Conservation (phyloP, 2,329 filamentous ascomycete species). For the Stachybotrys elegans region DNA sequence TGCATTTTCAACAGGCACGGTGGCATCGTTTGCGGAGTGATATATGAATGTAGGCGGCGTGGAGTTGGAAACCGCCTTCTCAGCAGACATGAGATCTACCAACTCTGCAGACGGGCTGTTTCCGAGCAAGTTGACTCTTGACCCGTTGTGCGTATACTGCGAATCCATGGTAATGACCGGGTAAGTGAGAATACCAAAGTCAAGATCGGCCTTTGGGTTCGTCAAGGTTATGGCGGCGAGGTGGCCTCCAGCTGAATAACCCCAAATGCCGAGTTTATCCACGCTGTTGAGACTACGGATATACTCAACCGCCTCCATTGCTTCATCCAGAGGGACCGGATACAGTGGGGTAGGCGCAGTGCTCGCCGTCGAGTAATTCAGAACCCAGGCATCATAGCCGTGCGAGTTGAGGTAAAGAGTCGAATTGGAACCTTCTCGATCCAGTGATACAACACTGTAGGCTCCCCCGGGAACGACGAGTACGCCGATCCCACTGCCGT, state of each 20-base stretch:
- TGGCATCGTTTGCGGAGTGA: conserved; percentile 21
- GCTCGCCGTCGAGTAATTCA: conserved; percentile 11
- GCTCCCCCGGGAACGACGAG: conserved; percentile 14
- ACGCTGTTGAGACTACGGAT: conserved; percentile 11
- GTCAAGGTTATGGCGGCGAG: conserved; percentile 15
- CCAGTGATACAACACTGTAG: conserved; percentile 10
- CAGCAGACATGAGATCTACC: conserved; percentile 14
- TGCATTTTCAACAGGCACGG: conserved; percentile 20
- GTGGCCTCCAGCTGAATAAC: conserved; percentile 17
- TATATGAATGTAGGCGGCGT: conserved; percentile 30
- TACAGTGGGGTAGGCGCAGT: conserved; percentile 12
- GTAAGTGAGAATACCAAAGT: conserved; percentile 17
- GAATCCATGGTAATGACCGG: conserved; percentile 16
- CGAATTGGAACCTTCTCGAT: conserved; percentile 10
- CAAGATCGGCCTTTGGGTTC: conserved; percentile 11
- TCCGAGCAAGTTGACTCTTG: conserved; percentile 14
- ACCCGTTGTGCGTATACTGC: conserved; percentile 10
- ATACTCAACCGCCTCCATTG: conserved; percentile 11
- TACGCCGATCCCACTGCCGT: conserved; percentile 9
- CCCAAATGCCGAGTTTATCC: conserved; percentile 16
- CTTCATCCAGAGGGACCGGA: conserved; percentile 12
- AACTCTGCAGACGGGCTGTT: conserved; percentile 10
- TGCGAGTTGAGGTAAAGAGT: conserved; percentile 10
- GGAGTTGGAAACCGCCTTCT: conserved; percentile 15
- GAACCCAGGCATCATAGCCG: conserved; percentile 15